Evolutionary conservation across 2,329 filamentous ascomycete species (phyloP), one percentile per base, ranked within the genome.

Genomic region (Arthrocladium fulminans): DNA sequence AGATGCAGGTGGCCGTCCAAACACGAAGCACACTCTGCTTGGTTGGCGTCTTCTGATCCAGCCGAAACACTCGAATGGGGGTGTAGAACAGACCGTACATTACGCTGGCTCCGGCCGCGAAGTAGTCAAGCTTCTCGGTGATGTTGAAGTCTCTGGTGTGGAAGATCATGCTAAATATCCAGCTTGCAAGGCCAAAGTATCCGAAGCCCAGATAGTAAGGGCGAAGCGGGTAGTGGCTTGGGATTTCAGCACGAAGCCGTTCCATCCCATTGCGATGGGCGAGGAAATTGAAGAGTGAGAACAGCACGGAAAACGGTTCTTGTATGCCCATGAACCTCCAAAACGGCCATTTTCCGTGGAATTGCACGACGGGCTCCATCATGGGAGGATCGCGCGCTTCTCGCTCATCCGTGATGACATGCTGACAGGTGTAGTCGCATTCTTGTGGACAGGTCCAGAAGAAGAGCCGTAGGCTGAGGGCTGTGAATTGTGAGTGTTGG

Each of bases 311-410:
- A 65, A 89, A 88, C 51, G 90, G 88, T 71, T 98, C 92, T 70
- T 98, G 92, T 73, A 95, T 84, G 65, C 92, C 92, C 47, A 94
- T 69, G 61, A 96, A 77, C 57, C 92, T 86, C 66, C 83, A 75
- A 70, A 98, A 98, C 32, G 92, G 92, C 92, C 92, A 98, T 77
- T 98, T 98, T 25, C 92, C 92, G 71, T 98, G 88, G 73, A 89
- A 98, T 70, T 98, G 92, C 49, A 90, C 83, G 43, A 96, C 68
- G 9, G 81, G 77, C 24, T 80, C 66, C 54, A 78, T 70, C 71
- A 81, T 81, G 1, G 78, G 78, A 27, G 79, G 77, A 51, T 80
- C 76, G 54, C 77, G 72, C 22, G 77, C 71, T 56, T 88, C 69
- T 54, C 90, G 87, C 50, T 71, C 70, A 58, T 79, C 69, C 49